phyloP scores from a whole-genome alignment of 768 basidiomycete genomes.

The Ramaria sp. region DNA sequence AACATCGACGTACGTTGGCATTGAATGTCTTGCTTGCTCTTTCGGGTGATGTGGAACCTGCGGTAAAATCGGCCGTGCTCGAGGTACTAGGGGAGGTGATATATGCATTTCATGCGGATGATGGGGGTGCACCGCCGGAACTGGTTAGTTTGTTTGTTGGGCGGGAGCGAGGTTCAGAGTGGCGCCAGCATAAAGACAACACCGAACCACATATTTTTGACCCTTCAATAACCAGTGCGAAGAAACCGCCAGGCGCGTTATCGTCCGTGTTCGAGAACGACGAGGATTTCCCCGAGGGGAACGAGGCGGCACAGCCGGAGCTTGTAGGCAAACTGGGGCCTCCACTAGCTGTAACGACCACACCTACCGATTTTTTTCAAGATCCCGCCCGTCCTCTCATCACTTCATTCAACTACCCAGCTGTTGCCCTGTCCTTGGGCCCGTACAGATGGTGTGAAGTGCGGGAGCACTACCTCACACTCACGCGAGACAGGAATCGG shows the following conservation, averaged over 20 bases:
- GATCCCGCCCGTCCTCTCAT: slow-evolving; percentile 68
- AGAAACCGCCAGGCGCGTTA: background rate
- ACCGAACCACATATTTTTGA: background rate
- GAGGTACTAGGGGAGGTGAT: slow-evolving; percentile 87
- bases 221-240: background rate
- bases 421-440: slow-evolving; percentile 78
- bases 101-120: slow-evolving; percentile 62
- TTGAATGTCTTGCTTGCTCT: slow-evolving; percentile 55
- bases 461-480: slow-evolving; percentile 51
- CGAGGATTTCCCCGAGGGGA: background rate
- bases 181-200: background rate
- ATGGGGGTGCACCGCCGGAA: slow-evolving; percentile 60
- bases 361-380: slow-evolving; percentile 12
- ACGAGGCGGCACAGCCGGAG: background rate
- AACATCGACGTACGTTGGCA: slow-evolving; percentile 52
- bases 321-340: background rate
- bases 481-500: slow-evolving; percentile 47
- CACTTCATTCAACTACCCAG: slow-evolving; percentile 87
- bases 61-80: slow-evolving; percentile 70
- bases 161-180: slow-evolving; percentile 27
- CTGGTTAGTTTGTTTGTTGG: slow-evolving; percentile 74
- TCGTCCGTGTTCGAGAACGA: slow-evolving; percentile 2
- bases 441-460: slow-evolving; percentile 63
- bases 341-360: background rate
- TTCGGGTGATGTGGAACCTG: slow-evolving; percentile 47